Conservation (phyloP, 306 rosid genomes). For the Arachis stenosperma region DNA sequence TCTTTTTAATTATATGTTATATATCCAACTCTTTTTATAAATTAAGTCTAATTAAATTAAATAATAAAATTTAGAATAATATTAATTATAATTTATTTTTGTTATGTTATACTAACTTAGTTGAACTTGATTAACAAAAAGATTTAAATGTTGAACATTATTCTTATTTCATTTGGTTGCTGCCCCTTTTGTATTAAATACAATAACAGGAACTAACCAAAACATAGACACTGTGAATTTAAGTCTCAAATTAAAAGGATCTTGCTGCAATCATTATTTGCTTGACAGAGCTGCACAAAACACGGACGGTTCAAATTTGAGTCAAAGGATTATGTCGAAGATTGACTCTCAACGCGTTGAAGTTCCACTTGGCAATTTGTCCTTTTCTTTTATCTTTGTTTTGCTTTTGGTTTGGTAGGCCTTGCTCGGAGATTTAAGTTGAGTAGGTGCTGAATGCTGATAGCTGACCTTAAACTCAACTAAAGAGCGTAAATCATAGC, state of each 20-base stretch:
- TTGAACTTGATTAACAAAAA: no score
- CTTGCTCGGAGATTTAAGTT: not conserved
- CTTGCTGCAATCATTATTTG: not conserved
- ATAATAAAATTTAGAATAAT: no score
- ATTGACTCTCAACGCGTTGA: not conserved
- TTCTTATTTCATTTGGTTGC: no score
- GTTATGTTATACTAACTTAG: no score
- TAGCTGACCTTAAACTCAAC: constrained; percentile 34
- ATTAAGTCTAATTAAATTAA: no score
- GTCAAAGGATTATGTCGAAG: not conserved
- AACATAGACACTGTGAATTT: not conserved
- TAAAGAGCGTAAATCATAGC: constrained; percentile 34
- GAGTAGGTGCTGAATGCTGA: constrained; percentile 11
- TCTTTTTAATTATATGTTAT: constrained; percentile 31
- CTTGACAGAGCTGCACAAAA: not conserved
- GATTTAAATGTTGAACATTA: no score
- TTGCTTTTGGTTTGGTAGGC: not conserved
- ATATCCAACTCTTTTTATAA: not conserved
- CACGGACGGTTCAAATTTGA: not conserved
- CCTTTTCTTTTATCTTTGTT: not conserved
- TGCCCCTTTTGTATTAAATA: no score
- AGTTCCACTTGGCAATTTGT: not conserved
- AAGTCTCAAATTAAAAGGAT: not conserved
- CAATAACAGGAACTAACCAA: not conserved
- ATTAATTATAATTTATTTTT: no score